Base-by-base conservation (phyloP, 2,329 filamentous ascomycete genomes). In the Sphaerulina vaccinii region DNA sequence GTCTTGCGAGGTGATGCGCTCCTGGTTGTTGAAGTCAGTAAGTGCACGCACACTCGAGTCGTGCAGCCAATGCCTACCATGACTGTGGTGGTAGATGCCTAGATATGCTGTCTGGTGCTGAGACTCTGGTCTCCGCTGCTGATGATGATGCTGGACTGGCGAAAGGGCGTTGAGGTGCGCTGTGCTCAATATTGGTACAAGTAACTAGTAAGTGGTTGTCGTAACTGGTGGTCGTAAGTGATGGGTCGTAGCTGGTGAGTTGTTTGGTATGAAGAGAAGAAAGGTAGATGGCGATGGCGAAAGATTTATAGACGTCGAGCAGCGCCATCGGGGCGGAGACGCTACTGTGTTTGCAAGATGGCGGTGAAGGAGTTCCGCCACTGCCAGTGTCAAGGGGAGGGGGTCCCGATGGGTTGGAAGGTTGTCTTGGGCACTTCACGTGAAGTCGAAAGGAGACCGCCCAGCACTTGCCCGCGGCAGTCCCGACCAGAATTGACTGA, bases 1-100 rank as follows among this genome's bases (percentile, higher is more conserved):
- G 2, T 35, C 44, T 13, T 49, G 36, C 15, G 57, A 60, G 22
- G 51, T 53, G 7, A 51, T 22, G 16, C 51, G 55, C 13, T 52
- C 52, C 58, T 60, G 43, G 13, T 18, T 6, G 29, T 7, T 39
- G 23, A 19, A 22, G 10, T 52, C 16, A 52, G 43, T 35, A 32
- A 16, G 5, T 23, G 35, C 6, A 19, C 18, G 4, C 19, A 22
- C 1, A 13, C 5, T 27, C 27, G 16, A 18, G n/a, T 21, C 15
- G 16, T n/a, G 23, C n/a, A n/a, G 27, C 16, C 16, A 45, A 15
- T 21, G 29, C 50, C 18, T 35, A 48, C 51, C 51, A 53, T 53
- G 29, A 15, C 18, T 21, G 36, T 19, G 13, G 19, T 19, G 15
- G 36, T 2, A 21, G 7, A 29, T 29, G 27, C 27, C 3, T 9